phyloP scores from a whole-genome alignment of 2,329 filamentous ascomycete genomes.

The Calycina herbarum region DNA sequence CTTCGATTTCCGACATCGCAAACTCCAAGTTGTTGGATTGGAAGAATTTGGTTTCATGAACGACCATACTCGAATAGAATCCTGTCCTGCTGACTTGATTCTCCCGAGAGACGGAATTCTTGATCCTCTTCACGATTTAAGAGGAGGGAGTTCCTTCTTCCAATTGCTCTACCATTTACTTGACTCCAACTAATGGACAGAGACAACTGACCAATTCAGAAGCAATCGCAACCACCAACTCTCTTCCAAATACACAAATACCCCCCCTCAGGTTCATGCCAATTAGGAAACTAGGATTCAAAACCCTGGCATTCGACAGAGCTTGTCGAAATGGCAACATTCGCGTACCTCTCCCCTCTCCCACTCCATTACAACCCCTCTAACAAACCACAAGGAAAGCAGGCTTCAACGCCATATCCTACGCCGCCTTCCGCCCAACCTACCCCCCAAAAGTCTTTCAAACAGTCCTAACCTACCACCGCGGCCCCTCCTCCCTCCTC shows the following conservation, averaged over 20 bases:
- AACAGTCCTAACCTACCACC: slow-evolving; percentile 55
- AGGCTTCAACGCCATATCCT: slow-evolving; percentile 56
- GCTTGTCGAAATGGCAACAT: slow-evolving; percentile 45
- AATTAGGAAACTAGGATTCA: neutral
- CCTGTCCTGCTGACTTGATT: too few species aligned
- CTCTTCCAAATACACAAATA: neutral
- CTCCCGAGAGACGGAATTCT: too few species aligned
- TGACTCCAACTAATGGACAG: neutral
- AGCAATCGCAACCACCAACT: neutral
- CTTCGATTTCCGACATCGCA: slow-evolving; percentile 14
- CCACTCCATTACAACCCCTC: slow-evolving; percentile 12
- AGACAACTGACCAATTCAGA: neutral
- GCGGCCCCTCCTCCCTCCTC: slow-evolving; percentile 38
- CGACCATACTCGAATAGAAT: neutral
- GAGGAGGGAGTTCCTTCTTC: neutral
- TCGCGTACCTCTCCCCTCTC: slow-evolving; percentile 43
- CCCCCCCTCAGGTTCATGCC: neutral
- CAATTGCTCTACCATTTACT: neutral
- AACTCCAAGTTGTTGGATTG: neutral
- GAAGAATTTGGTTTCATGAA: neutral
- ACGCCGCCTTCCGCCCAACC: slow-evolving; percentile 59
- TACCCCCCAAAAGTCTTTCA: slow-evolving; percentile 58
- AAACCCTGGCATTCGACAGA: neutral
- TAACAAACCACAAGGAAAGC: slow-evolving; percentile 45
- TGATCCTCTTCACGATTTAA: too few species aligned